Evolutionary conservation across 805 yeast species (phyloP).

Genomic region (Wickerhamiella azyma): DNA sequence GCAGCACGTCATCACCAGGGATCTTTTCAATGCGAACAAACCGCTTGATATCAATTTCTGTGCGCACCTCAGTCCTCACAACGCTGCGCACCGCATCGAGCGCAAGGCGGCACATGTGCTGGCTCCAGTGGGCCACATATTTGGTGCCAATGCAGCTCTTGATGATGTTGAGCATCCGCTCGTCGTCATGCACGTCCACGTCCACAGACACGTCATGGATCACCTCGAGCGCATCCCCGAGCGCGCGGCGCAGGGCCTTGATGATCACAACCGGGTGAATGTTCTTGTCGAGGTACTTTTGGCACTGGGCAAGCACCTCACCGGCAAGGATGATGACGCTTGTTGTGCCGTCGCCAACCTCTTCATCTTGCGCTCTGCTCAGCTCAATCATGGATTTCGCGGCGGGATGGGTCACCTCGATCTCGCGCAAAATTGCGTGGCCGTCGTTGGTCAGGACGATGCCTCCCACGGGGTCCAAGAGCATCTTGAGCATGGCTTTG

Average conservation of each 20-base stretch:
- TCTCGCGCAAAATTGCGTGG: slow-evolving; percentile 93
- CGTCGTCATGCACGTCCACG: slow-evolving; percentile 71
- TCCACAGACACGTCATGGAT: slow-evolving; percentile 73
- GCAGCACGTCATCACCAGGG: slow-evolving; percentile 95
- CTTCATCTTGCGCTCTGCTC: slow-evolving; percentile 95
- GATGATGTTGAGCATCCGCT: slow-evolving; percentile 74
- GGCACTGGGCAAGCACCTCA: slow-evolving; percentile 88
- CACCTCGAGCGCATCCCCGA: slow-evolving; percentile 78
- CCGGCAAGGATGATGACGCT: slow-evolving; percentile 95
- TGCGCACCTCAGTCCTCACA: slow-evolving; percentile 37
- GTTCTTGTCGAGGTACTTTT: slow-evolving; percentile 81
- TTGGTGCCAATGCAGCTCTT: slow-evolving; percentile 92
- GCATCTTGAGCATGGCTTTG: slow-evolving; percentile 96
- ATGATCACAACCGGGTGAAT: slow-evolving; percentile 95
- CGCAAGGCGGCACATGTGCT: slow-evolving; percentile 79
- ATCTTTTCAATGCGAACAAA: slow-evolving; percentile 89
- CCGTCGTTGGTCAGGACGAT: slow-evolving; percentile 96
- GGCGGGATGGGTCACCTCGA: slow-evolving; percentile 92
- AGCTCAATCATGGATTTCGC: slow-evolving; percentile 97
- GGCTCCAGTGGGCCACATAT: slow-evolving; percentile 81
- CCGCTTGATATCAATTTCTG: slow-evolving; percentile 85
- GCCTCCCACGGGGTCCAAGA: slow-evolving; percentile 88
- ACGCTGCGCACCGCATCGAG: slow-evolving; percentile 81
- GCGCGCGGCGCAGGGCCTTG: slow-evolving; percentile 82
- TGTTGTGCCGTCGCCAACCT: slow-evolving; percentile 97